Conservation (phyloP, 257 asterid genomes). For the Schizonepeta tenuifolia region DNA sequence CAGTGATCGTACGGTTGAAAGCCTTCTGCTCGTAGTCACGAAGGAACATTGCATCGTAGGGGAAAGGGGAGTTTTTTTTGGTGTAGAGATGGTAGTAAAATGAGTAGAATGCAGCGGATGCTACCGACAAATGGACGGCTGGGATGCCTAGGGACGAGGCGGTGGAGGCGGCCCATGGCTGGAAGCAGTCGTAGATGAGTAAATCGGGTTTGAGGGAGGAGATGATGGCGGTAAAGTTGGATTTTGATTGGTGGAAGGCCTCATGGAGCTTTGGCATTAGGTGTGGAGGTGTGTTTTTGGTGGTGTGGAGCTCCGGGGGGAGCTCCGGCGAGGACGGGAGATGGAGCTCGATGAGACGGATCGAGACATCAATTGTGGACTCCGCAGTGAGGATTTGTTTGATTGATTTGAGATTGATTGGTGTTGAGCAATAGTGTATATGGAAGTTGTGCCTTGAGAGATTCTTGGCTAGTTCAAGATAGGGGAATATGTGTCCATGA, state of each 20-base stretch:
- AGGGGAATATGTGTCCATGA: conserved; percentile 44
- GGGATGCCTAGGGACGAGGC: conserved; percentile 42
- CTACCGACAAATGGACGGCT: conserved; percentile 36
- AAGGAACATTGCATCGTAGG: conserved; percentile 33
- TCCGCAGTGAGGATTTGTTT: not conserved
- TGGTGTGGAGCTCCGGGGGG: conserved; percentile 48
- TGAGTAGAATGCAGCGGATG: conserved; percentile 31
- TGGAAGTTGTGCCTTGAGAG: conserved; percentile 28
- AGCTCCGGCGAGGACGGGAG: conserved; percentile 41
- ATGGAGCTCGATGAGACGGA: conserved; percentile 39
- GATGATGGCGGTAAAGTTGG: conserved; percentile 36
- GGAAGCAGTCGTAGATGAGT: conserved; percentile 44
- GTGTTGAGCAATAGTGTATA: conserved; percentile 31
- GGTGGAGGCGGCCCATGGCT: conserved; percentile 41
- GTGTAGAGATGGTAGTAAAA: conserved; percentile 33
- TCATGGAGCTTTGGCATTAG: conserved; percentile 38
- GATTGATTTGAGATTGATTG: conserved; percentile 34
- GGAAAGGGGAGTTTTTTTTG: conserved; percentile 28
- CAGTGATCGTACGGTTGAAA: not conserved
- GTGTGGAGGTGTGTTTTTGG: conserved; percentile 40
- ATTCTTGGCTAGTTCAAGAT: conserved; percentile 41
- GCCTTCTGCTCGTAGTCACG: conserved; percentile 33
- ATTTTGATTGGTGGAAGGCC: conserved; percentile 32
- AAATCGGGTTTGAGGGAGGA: conserved; percentile 38
- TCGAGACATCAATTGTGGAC: not conserved